Evolutionary conservation across 805 yeast genomes (phyloP).

Genomic region (Kodamaea neixiangensis): DNA sequence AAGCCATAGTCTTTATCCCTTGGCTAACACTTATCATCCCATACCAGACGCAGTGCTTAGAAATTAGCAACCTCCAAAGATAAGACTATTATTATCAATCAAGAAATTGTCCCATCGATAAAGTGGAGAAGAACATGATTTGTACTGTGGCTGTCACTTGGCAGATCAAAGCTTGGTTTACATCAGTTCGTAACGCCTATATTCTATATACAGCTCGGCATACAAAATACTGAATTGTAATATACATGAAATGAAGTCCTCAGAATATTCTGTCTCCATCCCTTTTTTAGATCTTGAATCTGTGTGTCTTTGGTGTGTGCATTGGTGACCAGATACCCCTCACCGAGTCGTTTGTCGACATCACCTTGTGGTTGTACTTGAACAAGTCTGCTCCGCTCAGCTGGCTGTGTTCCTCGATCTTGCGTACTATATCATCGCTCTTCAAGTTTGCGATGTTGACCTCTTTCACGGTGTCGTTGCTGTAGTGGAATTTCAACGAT

Average conservation of each 20-base stretch:
- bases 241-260: conserved; percentile 2
- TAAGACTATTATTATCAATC: neutral
- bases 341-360: conserved; percentile 76
- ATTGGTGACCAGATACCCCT: conserved; percentile 99
- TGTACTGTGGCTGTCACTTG: neutral
- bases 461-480: conserved; percentile 33
- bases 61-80: neutral
- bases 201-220: conserved; percentile 5
- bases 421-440: conserved; percentile 59
- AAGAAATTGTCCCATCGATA: neutral
- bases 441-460: conserved; percentile 79
- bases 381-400: conserved; percentile 67
- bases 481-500: conserved; percentile 44
- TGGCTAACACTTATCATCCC: too few species aligned
- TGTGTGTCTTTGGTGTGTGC: conserved; percentile 56
- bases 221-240: neutral
- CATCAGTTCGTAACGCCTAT: neutral
- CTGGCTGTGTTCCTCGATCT: conserved; percentile 62
- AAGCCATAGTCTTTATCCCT: neutral
- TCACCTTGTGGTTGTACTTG: conserved; percentile 72
- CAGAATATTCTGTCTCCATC: neutral
- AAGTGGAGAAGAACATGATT: neutral
- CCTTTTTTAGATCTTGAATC: conserved; percentile 35
- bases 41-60: neutral
- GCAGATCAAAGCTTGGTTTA: neutral